phyloP scores from a whole-genome alignment of 164 flowering plant species.

The Liquidambar formosana region DNA sequence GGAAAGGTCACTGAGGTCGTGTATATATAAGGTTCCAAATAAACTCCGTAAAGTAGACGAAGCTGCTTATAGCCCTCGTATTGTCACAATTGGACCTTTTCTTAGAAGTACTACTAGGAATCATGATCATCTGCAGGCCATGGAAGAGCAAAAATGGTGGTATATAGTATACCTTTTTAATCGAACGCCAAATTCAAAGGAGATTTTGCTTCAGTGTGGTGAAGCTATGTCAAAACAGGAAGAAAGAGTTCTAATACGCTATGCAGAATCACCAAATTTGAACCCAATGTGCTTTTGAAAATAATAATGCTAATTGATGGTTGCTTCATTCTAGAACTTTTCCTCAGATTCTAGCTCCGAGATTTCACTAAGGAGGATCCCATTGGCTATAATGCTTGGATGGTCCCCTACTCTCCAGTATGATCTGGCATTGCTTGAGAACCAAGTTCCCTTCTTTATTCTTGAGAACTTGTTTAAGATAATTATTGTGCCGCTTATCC shows the following conservation, averaged over 20 bases:
- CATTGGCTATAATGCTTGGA: neutral
- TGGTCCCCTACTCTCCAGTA: neutral
- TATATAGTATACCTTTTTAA: no score
- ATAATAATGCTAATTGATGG: conserved; percentile 4
- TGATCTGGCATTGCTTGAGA: conserved; percentile 2
- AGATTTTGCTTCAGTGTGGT: neutral
- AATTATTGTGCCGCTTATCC: neutral
- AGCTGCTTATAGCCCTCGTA: conserved; percentile 4
- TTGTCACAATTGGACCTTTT: conserved; percentile 8
- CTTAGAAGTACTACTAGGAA: no score
- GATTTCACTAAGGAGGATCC: neutral
- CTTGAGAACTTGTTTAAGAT: neutral
- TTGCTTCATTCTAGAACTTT: conserved; percentile 6
- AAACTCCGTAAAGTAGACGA: no score
- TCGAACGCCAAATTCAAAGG: neutral
- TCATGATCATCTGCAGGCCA: neutral
- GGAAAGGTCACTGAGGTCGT: neutral
- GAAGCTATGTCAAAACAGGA: neutral
- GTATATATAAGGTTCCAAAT: conserved; percentile 8
- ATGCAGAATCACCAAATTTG: neutral
- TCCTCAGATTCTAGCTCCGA: neutral
- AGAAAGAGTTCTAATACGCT: neutral
- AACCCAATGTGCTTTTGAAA: neutral
- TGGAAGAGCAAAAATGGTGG: conserved; percentile 12
- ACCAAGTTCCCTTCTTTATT: conserved; percentile 9